These are phyloP conservation scores for Megacollybia marginata DNA, from an alignment of 768 basidiomycete species.

Conservation along the genomic window DNA sequence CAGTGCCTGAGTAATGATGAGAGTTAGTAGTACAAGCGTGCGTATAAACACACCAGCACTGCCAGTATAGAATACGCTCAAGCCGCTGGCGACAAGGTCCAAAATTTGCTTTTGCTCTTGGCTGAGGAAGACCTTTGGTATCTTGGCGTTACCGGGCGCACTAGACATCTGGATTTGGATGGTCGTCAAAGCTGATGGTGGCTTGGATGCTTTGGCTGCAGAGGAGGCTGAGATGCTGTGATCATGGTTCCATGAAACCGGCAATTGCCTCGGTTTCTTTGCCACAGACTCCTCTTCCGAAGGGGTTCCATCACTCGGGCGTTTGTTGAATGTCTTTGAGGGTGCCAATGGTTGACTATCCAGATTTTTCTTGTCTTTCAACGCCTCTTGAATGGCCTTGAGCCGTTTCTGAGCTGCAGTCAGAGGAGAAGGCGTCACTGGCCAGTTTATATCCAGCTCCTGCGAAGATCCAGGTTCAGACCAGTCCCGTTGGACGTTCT, in stretches of 20 bases:
- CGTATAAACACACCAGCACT: slow-evolving; percentile 69
- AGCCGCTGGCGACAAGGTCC: slow-evolving; percentile 60
- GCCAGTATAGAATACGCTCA: slow-evolving; percentile 92
- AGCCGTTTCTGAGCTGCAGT: slow-evolving; percentile 33
- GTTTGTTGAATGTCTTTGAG: slow-evolving; percentile 29
- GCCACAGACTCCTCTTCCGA: slow-evolving; percentile 16
- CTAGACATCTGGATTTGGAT: slow-evolving; percentile 6
- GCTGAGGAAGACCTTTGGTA: slow-evolving; percentile 55
- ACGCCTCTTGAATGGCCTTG: slow-evolving; percentile 51
- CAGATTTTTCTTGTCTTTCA: slow-evolving; percentile 21
- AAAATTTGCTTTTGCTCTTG: slow-evolving; percentile 83
- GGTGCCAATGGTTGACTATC: slow-evolving; percentile 19
- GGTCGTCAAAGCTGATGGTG: slow-evolving; percentile 7
- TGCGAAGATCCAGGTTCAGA: background rate
- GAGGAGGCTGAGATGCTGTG: slow-evolving; percentile 28
- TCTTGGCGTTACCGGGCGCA: background rate
- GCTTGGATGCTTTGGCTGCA: slow-evolving; percentile 15
- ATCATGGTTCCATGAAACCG: slow-evolving; percentile 37
- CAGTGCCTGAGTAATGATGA: slow-evolving; percentile 60
- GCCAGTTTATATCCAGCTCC: background rate
- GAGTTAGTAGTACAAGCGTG: slow-evolving; percentile 11
- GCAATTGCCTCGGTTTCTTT: slow-evolving; percentile 55
- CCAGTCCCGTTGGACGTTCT: background rate
- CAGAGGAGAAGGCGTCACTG: slow-evolving; percentile 5
- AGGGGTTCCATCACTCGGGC: slow-evolving; percentile 17